These are phyloP conservation scores for Cryphonectria radicalis DNA, from an alignment of 2,329 filamentous ascomycete genomes.

Conservation along the genomic window DNA sequence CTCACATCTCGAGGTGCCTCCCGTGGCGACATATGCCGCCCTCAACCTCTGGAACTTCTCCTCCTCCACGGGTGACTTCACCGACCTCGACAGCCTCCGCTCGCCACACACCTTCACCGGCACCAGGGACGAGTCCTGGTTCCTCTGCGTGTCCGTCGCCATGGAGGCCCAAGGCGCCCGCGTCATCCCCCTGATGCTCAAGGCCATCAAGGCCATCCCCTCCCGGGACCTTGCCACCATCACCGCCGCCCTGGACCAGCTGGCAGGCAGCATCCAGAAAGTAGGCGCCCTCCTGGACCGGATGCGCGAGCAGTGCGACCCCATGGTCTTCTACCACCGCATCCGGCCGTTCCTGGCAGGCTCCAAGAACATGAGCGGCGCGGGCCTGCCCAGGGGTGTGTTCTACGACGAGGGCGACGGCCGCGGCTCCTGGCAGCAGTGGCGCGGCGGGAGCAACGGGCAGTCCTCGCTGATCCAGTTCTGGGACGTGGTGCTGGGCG, in stretches of 20 bases:
- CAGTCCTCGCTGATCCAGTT: conserved; percentile 93
- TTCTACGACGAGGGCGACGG: conserved; percentile 79
- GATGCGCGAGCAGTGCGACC: conserved; percentile 90
- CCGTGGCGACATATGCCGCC: conserved; percentile 88
- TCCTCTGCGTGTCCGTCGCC: conserved; percentile 84
- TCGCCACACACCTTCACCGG: conserved; percentile 85
- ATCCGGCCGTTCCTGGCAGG: conserved; percentile 90
- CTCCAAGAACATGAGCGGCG: conserved; percentile 87
- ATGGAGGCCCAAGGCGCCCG: conserved; percentile 82
- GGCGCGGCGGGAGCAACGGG: conserved; percentile 89
- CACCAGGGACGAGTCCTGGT: conserved; percentile 91
- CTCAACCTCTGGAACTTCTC: conserved; percentile 91
- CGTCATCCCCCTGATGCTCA: conserved; percentile 77
- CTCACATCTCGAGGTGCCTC: conserved; percentile 75
- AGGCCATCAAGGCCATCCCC: conserved; percentile 72
- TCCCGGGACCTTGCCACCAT: conserved; percentile 64
- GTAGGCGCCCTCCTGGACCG: conserved; percentile 71
- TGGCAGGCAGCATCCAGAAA: conserved; percentile 70
- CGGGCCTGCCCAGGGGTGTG: conserved; percentile 81
- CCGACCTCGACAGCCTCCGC: conserved; percentile 69
- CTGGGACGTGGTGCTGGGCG: conserved; percentile 83
- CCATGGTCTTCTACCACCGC: conserved; percentile 84
- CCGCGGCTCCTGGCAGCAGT: conserved; percentile 70
- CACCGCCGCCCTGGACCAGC: conserved; percentile 63
- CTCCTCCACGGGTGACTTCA: conserved; percentile 57